Percentiles rank a stretch among this genome's conserved stretches.
These are phyloP conservation scores for Tetracladium setigerum DNA, from an alignment of 495 filamentous ascomycete species.

Conservation along the genomic window DNA sequence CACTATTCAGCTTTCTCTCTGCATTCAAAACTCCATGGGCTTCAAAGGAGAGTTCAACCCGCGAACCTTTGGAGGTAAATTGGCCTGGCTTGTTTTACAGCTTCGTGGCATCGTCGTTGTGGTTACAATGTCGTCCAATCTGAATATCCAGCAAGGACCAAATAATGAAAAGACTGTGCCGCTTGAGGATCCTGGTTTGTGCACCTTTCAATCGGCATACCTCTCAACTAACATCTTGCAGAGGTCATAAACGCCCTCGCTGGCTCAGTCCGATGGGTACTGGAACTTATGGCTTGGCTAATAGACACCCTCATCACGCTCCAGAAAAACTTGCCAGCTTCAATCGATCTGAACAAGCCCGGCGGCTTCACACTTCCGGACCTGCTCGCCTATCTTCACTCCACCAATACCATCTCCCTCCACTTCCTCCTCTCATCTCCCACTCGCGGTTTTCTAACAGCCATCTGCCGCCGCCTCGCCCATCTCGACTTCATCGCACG, in stretches of 20 bases:
- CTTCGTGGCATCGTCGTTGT: slow-evolving; percentile 62
- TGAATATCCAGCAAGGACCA: slow-evolving; percentile 32
- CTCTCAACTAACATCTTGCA: slow-evolving; percentile 16
- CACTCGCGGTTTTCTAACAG: slow-evolving; percentile 62
- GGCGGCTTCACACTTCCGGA: slow-evolving; percentile 40
- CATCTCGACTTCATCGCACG: slow-evolving; percentile 34
- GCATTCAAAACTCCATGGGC: slow-evolving; percentile 61
- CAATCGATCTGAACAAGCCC: slow-evolving; percentile 28
- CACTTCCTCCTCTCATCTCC: slow-evolving; percentile 66
- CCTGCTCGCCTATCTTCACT: slow-evolving; percentile 34
- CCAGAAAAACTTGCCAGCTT: slow-evolving; percentile 13
- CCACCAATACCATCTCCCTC: slow-evolving; percentile 47
- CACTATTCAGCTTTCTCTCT: slow-evolving; percentile 59
- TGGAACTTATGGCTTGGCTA: slow-evolving; percentile 62
- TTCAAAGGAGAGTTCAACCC: slow-evolving; percentile 51
- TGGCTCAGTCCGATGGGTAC: slow-evolving; percentile 54
- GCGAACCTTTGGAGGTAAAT: slow-evolving; percentile 55
- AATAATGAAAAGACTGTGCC: slow-evolving; percentile 38
- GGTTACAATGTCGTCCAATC: slow-evolving; percentile 52
- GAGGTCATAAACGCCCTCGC: slow-evolving; percentile 49
- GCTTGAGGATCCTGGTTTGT: slow-evolving; percentile 46
- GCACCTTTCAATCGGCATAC: slow-evolving; percentile 29
- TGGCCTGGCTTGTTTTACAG: slow-evolving; percentile 68
- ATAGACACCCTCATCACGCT: slow-evolving; percentile 46
- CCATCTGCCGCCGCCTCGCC: slow-evolving; percentile 54